Evolutionary conservation across 2,329 filamentous ascomycete genomes (phyloP).

Genomic region (Neoascochyta sp.): DNA sequence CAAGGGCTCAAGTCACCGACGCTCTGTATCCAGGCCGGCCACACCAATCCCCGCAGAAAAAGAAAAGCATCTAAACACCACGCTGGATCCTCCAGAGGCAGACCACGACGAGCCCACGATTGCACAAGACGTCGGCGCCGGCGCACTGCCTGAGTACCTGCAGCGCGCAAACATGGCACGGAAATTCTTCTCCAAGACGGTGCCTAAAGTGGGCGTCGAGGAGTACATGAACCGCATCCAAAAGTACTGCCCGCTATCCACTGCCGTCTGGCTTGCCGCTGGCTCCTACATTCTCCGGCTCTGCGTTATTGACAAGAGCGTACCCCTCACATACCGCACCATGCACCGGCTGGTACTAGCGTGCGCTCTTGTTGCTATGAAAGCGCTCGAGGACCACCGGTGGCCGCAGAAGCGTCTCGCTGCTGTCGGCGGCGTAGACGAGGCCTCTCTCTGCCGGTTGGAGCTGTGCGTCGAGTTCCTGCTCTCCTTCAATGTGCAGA

Average conservation of each 20-base stretch:
- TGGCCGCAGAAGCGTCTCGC: slow-evolving; percentile 82
- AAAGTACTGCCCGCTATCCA: slow-evolving; percentile 87
- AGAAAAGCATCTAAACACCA: slow-evolving; percentile 38
- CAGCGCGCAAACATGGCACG: slow-evolving; percentile 84
- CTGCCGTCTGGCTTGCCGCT: slow-evolving; percentile 86
- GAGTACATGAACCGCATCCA: slow-evolving; percentile 86
- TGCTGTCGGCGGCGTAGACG: slow-evolving; percentile 82
- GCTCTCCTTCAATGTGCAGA: slow-evolving; percentile 40
- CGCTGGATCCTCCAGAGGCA: slow-evolving; percentile 51
- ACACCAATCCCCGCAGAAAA: slow-evolving; percentile 41
- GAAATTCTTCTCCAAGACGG: slow-evolving; percentile 87
- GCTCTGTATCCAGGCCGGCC: slow-evolving; percentile 38
- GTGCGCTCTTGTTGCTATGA: slow-evolving; percentile 83
- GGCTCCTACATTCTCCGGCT: slow-evolving; percentile 83
- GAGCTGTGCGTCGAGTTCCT: slow-evolving; percentile 68
- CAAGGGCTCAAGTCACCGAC: slow-evolving; percentile 30
- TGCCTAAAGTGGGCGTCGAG: slow-evolving; percentile 76
- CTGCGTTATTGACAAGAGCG: slow-evolving; percentile 66
- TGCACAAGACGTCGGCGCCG: slow-evolving; percentile 51
- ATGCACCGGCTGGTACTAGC: slow-evolving; percentile 83
- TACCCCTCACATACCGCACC: slow-evolving; percentile 78
- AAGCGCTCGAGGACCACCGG: slow-evolving; percentile 87
- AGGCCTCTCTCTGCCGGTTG: slow-evolving; percentile 73
- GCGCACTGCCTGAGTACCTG: slow-evolving; percentile 68
- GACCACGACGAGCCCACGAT: slow-evolving; percentile 47